phyloP scores from a whole-genome alignment of 2,329 filamentous ascomycete species.

The Fusarium miscanthi region DNA sequence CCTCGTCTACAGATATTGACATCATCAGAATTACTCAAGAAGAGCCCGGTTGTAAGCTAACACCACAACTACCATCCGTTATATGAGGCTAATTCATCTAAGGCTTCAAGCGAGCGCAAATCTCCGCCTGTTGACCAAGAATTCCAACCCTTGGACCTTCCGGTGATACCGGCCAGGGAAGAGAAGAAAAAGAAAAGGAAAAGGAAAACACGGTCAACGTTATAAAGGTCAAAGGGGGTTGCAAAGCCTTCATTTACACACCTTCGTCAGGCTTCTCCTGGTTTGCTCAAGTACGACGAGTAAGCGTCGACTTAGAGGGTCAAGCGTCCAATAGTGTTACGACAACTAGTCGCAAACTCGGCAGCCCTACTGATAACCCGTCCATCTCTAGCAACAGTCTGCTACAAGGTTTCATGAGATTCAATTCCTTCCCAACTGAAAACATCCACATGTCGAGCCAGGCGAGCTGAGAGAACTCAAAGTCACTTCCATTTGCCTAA shows the following conservation, averaged over 20 bases:
- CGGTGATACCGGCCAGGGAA: conserved; percentile 18
- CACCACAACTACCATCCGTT: conserved; percentile 13
- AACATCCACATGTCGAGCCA: not conserved
- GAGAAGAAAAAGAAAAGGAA: not conserved
- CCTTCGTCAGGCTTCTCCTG: conserved; percentile 2
- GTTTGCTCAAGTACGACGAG: not conserved
- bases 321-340: conserved; percentile 6
- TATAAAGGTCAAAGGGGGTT: conserved; percentile 19
- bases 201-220: conserved; percentile 9
- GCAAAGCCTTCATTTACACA: not conserved
- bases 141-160: conserved; percentile 20
- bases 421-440: not conserved
- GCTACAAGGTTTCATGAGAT: not conserved
- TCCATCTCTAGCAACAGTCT: not conserved
- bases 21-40: conserved; percentile 2
- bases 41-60: not conserved
- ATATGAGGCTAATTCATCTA: conserved; percentile 33
- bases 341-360: conserved; percentile 23
- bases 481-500: not conserved
- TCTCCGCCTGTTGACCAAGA: conserved; percentile 33
- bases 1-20: not conserved
- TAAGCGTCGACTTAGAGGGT: not conserved
- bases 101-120: conserved; percentile 38
- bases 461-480: conserved; percentile 21
- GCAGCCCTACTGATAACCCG: not conserved